Conservation (phyloP, 2,329 filamentous ascomycete species). For the Apiospora hydei region DNA sequence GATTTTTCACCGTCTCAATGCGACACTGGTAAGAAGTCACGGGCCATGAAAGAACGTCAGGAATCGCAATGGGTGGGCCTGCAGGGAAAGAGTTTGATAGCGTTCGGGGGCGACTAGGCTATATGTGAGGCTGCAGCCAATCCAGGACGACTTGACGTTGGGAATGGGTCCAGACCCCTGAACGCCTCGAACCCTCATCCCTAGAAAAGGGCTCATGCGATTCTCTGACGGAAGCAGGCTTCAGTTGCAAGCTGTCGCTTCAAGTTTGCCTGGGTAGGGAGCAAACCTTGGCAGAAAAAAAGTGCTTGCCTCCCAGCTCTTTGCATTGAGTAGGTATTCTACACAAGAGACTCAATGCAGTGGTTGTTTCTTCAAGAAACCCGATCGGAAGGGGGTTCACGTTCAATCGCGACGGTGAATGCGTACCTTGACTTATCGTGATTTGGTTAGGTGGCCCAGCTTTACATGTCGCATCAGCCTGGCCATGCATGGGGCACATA, state of each 20-base stretch:
- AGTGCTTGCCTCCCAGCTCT: neutral
- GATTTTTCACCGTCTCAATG: neutral
- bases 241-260: neutral
- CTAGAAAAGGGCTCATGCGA: constrained; percentile 15
- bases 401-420: neutral
- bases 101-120: constrained; percentile 17
- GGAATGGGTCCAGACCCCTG: constrained; percentile 19
- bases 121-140: constrained; percentile 3
- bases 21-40: constrained; percentile 1
- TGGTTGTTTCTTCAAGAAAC: neutral
- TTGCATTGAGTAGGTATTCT: neutral
- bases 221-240: constrained; percentile 7
- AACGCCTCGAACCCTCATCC: constrained; percentile 11
- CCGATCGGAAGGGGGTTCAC: neutral
- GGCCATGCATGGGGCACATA: constrained; percentile 4
- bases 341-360: neutral
- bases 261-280: neutral
- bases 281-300: neutral
- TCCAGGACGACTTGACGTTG: constrained; percentile 19
- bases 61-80: constrained; percentile 12
- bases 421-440: constrained; percentile 13
- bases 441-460: constrained; percentile 7
- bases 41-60: constrained; percentile 13
- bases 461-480: constrained; percentile 2
- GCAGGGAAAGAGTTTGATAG: constrained; percentile 19